Conservation (phyloP, 768 basidiomycete species). For the Punctularia strigosozonata region DNA sequence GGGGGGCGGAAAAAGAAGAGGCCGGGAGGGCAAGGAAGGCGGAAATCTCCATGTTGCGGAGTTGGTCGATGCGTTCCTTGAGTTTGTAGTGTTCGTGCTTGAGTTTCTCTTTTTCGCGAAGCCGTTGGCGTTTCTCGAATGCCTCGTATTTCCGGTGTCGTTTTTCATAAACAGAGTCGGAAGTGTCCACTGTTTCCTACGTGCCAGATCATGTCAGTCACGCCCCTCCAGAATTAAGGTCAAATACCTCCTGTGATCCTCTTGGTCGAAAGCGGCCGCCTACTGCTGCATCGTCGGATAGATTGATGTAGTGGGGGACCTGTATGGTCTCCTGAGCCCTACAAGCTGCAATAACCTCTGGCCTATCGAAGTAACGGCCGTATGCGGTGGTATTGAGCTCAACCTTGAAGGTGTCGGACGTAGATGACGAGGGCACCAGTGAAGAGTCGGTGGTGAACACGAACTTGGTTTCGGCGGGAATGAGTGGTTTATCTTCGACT, state of each 20-base stretch:
- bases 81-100: constrained; percentile 89
- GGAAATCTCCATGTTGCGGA: constrained; percentile 58
- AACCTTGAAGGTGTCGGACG: constrained; percentile 19
- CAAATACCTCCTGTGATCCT: constrained; percentile 56
- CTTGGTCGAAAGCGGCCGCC: constrained; percentile 64
- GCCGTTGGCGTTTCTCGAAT: constrained; percentile 74
- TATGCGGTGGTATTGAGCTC: constrained; percentile 48
- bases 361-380: constrained; percentile 67
- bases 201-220: constrained; percentile 6
- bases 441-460: constrained; percentile 63
- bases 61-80: constrained; percentile 78
- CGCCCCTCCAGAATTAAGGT: constrained; percentile 1
- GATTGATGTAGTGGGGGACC: constrained; percentile 54
- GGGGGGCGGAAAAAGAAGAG: constrained; percentile 45
- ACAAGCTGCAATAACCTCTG: constrained; percentile 64
- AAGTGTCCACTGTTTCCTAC: constrained; percentile 52
- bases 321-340: constrained; percentile 62
- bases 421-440: constrained; percentile 32
- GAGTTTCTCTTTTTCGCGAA: constrained; percentile 85
- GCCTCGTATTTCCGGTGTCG: constrained; percentile 81
- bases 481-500: constrained; percentile 66
- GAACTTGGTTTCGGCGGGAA: constrained; percentile 55
- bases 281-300: constrained; percentile 39
- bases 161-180: constrained; percentile 71
- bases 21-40: constrained; percentile 58